phyloP scores from a whole-genome alignment of 257 asterid genomes.

The Gentiana straminea region DNA sequence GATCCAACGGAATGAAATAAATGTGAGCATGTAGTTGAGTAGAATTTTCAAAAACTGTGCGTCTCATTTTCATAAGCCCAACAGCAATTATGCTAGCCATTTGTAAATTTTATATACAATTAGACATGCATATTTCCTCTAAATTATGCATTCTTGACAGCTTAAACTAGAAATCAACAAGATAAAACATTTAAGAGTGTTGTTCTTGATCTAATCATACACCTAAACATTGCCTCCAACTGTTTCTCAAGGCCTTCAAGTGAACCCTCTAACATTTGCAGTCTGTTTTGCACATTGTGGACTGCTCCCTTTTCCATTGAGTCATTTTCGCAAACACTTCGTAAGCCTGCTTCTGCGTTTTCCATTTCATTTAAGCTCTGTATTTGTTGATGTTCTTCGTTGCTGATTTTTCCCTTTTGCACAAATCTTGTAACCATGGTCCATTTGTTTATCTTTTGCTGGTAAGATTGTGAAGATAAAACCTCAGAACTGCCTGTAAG shows the following conservation, averaged over 20 bases:
- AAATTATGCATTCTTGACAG: no score
- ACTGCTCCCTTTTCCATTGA: neutral
- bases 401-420: constrained; percentile 9
- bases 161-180: constrained; percentile 1
- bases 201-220: constrained; percentile 18
- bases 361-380: constrained; percentile 14
- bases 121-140: no score
- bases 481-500: constrained; percentile 12
- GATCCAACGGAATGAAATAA: no score
- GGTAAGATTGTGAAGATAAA: constrained; percentile 18
- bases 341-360: constrained; percentile 9
- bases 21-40: no score
- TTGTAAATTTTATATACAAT: no score
- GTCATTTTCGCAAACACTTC: constrained; percentile 8
- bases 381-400: constrained; percentile 9
- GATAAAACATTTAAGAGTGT: constrained; percentile 21
- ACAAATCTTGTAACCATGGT: constrained; percentile 25
- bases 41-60: no score
- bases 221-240: constrained; percentile 22
- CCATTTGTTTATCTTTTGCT: constrained; percentile 19
- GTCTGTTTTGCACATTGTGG: constrained; percentile 10
- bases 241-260: constrained; percentile 16
- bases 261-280: constrained; percentile 17
- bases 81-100: no score
- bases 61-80: no score